Evolutionary conservation across 2,329 filamentous ascomycete genomes (phyloP), one percentile per base, ranked within the genome.

Genomic region (Talaromyces funiculosus): DNA sequence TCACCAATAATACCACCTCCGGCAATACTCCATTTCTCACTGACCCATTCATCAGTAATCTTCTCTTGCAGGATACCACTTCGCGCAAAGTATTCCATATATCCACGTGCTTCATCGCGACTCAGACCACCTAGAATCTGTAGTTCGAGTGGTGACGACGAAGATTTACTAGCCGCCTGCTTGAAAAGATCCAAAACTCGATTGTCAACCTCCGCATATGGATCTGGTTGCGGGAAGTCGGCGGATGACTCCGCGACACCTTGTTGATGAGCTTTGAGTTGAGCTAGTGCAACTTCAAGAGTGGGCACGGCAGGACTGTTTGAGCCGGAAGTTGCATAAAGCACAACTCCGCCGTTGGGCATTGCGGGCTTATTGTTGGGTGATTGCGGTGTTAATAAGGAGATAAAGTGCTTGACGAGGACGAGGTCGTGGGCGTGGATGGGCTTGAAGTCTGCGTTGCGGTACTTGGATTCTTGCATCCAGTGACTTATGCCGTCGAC

Each of bases 31-130:
- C 92, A 96, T 78, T 90, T 90, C 81, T 95, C 89, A 22, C 83
- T 81, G 37, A 97, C 88, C 64, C 83, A 81, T 64, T 79, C 79
- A 70, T 92, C 86, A 68, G 90, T 87, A 54, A 97, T 81, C 49
- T 79, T 81, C 63, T 84, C 80, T 64, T 89, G 84, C 70, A 96
- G 73, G 71, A 96, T 80, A 12, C 93, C 94, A 73, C 90, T 95
- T 37, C 85, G 86, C 4, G 90, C 92, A 81, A 93, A 97, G 78
- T 97, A 97, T 78, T 97, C 92, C 86, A 97, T 88, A 67, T 96
- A 80, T 0, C 86, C 82, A 62, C 88, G 84, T 10, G 90, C 86
- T 77, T 97, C 93, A 1, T 82, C 77, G 75, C 87, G 90, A 67
- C 80, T 87, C 66, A 97, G 69, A 8, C 90, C 89, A 43, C 83